Percentiles rank a stretch among this genome's conserved stretches.
Conservation (phyloP, 345 rosid genomes). For the Euphorbia lathyris region DNA sequence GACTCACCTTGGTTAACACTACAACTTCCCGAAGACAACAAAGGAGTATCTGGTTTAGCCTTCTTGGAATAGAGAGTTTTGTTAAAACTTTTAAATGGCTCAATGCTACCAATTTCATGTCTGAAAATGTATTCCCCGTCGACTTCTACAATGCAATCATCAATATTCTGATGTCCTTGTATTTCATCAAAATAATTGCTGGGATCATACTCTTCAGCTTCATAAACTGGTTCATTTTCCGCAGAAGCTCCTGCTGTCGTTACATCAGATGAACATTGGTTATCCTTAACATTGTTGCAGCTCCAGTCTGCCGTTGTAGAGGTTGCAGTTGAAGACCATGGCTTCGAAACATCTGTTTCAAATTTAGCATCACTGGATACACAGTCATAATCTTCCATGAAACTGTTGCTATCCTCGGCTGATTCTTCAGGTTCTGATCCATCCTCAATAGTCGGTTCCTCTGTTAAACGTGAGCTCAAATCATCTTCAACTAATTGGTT, state of each 20-base stretch:
- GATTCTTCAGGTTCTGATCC: conserved; percentile 34
- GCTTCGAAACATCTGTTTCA: conserved; percentile 15
- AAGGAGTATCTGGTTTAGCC: conserved; percentile 36
- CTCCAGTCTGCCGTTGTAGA: conserved; percentile 23
- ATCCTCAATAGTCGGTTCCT: conserved; percentile 8
- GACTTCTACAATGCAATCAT: conserved; percentile 28
- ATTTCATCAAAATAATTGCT: conserved; percentile 13
- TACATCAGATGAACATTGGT: conserved; percentile 9
- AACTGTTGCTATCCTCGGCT: conserved; percentile 47
- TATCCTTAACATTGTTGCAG: conserved; percentile 19
- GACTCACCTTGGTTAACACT: conserved; percentile 53
- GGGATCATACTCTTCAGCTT: conserved; percentile 15
- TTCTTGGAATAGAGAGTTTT: conserved; percentile 31
- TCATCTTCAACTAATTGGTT: conserved; percentile 18
- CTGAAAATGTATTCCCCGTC: conserved; percentile 28
- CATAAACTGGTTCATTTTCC: conserved; percentile 16
- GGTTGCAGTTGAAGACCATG: conserved; percentile 11
- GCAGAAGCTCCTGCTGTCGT: conserved; percentile 3
- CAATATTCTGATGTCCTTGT: conserved; percentile 21
- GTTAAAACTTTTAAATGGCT: conserved; percentile 46
- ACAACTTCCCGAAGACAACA: conserved; percentile 77
- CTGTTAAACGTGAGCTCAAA: conserved; percentile 3
- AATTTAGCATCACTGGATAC: conserved; percentile 23
- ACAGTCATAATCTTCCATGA: conserved; percentile 32
- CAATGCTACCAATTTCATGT: conserved; percentile 31